Base-by-base conservation (phyloP, 1,284 basidiomycete genomes). In the Puccinia hordei region DNA sequence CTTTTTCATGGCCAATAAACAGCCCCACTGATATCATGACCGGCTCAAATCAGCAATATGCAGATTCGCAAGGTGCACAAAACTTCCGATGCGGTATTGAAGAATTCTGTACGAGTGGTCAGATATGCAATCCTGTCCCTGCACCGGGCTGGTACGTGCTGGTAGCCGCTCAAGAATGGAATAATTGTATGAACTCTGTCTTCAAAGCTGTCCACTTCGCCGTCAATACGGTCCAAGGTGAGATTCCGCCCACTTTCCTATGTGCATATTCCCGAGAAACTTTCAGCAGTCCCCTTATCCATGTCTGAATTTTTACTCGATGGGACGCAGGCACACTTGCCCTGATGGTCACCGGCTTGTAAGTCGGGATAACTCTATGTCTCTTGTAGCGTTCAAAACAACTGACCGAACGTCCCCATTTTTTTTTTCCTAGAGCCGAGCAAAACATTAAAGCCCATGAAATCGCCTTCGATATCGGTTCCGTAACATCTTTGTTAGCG, bases 51-150 rank as follows among this genome's bases (percentile, higher is more conserved):
- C 59, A 80, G 77, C 68, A 61, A 46, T 80, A 80, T 53, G 77
- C 77, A 24, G 49, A 53, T 9, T 41, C 27, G 6, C 5, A 51
- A 22, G 55, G 57, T 19, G 69, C 69, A 9, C 17, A 80, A 27
- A 80, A 80, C 69, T 80, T 80, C 33, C 59, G 61, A n/a, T 80
- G 77, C 44, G 77, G 77, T 3, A 73, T 80, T 13, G 41, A 55
- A 2, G 69, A 73, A 65, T 73, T 41, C 44, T 80, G 77, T 30
- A 65, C 71, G 27, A 69, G 24, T n/a, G 77, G 69, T 10, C 69
- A 73, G 46, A 80, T 80, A 27, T 80, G 77, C n/a, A 63, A 63
- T 33, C 77, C 77, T 4, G 77, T 80, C 19, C 46, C 69, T 38
- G 68, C 27, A 19, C 51, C 57, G 17, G 78, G 65, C 27, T 80